Percentiles rank a stretch among this genome's conserved stretches.
Conservation (phyloP, 1,284 basidiomycete genomes). For the Kwoniella shivajii region DNA sequence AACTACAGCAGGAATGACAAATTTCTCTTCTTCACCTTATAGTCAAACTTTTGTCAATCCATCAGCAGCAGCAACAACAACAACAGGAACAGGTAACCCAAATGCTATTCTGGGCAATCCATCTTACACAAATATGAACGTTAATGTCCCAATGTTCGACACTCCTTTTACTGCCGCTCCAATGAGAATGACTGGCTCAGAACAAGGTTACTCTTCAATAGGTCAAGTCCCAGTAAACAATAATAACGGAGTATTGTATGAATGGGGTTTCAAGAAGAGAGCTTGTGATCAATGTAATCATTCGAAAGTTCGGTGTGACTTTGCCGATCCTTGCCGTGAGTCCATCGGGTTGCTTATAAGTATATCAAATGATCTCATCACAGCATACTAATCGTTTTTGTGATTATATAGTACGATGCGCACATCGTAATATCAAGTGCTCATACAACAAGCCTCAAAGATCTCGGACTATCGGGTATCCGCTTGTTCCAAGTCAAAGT, state of each 20-base stretch:
- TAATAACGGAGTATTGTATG: constrained; percentile 19
- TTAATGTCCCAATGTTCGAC: constrained; percentile 4
- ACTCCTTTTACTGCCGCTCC: constrained; percentile 24
- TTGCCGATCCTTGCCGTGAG: constrained; percentile 72
- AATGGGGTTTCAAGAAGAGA: constrained; percentile 49
- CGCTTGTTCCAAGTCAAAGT: constrained; percentile 1
- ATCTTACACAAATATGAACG: background rate
- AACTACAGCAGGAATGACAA: constrained; percentile 10
- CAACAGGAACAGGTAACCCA: constrained; percentile 14
- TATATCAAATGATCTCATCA: background rate
- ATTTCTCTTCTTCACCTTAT: constrained; percentile 5
- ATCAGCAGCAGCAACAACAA: background rate
- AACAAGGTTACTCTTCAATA: constrained; percentile 23
- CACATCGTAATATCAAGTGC: constrained; percentile 71
- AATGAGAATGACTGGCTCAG: constrained; percentile 28
- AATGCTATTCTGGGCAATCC: constrained; percentile 9
- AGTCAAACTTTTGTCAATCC: constrained; percentile 12
- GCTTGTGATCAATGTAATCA: constrained; percentile 82
- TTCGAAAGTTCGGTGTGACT: constrained; percentile 75
- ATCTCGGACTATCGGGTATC: constrained; percentile 26
- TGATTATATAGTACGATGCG: constrained; percentile 66
- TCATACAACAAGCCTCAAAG: constrained; percentile 73
- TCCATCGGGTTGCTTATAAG: constrained; percentile 1
- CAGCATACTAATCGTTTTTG: constrained; percentile 15
- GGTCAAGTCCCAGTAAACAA: constrained; percentile 2